Evolutionary conservation across 139 green algal genomes (phyloP).

Genomic region (Raphidocelis subcapitata): DNA sequence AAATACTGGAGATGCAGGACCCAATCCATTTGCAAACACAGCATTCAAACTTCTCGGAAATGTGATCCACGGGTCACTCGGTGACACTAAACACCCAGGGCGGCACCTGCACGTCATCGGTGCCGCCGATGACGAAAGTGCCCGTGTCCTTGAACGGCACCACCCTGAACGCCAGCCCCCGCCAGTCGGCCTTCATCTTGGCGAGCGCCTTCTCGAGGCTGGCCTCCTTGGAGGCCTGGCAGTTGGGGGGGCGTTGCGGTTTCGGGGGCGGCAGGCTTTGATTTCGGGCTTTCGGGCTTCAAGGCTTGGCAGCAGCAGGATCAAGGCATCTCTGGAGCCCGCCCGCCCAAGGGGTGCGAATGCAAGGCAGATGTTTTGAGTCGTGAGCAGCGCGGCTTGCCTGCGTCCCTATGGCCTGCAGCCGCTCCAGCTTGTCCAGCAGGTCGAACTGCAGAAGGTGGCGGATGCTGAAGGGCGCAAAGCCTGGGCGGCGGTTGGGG

Average conservation of each 20-base stretch:
- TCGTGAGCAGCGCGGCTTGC: background rate
- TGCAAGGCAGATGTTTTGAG: no score
- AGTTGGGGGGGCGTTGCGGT: background rate
- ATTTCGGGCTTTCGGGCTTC: no score
- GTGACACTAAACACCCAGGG: background rate
- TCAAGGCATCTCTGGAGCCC: no score
- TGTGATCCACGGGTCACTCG: background rate
- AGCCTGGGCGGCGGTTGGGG: conserved; percentile 12
- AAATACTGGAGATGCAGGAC: no score
- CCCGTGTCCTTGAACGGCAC: conserved; percentile 81
- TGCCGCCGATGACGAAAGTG: conserved; percentile 79
- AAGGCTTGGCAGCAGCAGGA: no score
- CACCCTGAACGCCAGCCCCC: conserved; percentile 67
- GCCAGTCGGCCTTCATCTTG: conserved; percentile 81
- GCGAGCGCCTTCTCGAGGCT: conserved; percentile 75
- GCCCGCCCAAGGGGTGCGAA: no score
- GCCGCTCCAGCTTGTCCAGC: conserved; percentile 57
- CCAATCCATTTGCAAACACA: background rate
- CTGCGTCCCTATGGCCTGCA: conserved; percentile 42
- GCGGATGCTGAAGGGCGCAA: conserved; percentile 57
- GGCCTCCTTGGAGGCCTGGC: conserved; percentile 59
- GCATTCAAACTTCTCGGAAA: background rate
- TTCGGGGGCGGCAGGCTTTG: no score
- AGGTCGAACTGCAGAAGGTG: conserved; percentile 61
- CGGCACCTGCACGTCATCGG: conserved; percentile 74